Conservation (phyloP, 345 rosid genomes). For the Citropsis articulata region DNA sequence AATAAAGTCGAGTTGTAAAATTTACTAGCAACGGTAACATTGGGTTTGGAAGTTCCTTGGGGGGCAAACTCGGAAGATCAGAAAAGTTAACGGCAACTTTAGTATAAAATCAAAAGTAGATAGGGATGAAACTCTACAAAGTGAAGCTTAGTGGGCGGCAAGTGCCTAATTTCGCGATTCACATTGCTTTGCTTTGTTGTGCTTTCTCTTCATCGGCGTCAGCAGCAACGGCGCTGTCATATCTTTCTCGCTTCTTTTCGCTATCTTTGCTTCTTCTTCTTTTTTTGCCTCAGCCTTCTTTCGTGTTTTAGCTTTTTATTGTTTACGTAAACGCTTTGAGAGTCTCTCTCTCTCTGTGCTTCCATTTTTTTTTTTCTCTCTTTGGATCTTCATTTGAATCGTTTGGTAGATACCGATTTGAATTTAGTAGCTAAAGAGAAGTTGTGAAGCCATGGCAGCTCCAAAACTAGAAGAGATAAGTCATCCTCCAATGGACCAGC, state of each 20-base stretch:
- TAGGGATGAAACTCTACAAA: neutral
- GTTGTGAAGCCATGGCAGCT: conserved; percentile 56
- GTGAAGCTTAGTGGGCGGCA: conserved; percentile 32
- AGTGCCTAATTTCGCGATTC: conserved; percentile 8
- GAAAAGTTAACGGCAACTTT: conserved; percentile 38
- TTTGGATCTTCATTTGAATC: conserved; percentile 25
- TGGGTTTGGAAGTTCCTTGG: conserved; percentile 32
- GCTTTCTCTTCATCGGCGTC: neutral
- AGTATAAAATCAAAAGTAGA: conserved; percentile 6
- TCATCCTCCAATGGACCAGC: conserved; percentile 96
- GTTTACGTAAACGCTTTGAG: neutral
- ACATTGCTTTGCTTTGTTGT: conserved; percentile 2
- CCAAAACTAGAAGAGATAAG: conserved; percentile 87
- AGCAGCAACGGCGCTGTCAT: neutral
- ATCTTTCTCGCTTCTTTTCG: conserved; percentile 1
- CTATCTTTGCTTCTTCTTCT: conserved; percentile 6
- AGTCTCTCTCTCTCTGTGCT: conserved; percentile 8
- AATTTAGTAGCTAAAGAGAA: neutral
- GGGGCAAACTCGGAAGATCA: conserved; percentile 40
- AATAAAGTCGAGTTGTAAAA: conserved; percentile 14
- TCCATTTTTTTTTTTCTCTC: conserved; percentile 8
- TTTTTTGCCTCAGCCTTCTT: conserved; percentile 5
- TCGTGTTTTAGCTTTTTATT: conserved; percentile 18
- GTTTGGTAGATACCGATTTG: conserved; percentile 25
- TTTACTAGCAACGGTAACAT: conserved; percentile 49